Percentiles rank a stretch among this genome's conserved stretches.
Evolutionary conservation across 2,329 filamentous ascomycete genomes (phyloP).

Genomic region (Verticillium alfalfae): DNA sequence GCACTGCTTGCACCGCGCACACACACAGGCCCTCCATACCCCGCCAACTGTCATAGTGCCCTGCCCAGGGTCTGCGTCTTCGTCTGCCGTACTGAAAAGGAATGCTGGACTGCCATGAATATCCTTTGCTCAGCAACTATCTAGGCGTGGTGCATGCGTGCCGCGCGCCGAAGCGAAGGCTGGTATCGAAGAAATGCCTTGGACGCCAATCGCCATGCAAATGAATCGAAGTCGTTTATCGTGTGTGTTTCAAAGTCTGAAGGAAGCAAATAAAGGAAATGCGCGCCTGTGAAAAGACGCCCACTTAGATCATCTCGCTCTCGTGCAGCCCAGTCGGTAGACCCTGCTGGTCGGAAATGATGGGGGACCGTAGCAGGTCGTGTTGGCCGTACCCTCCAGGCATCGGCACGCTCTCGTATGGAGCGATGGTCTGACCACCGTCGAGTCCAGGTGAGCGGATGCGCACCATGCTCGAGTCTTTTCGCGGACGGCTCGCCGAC

Average conservation of each 20-base stretch:
- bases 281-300: neutral
- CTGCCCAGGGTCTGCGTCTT: neutral
- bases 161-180: constrained; percentile 12
- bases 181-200: constrained; percentile 23
- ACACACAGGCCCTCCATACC: neutral
- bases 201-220: constrained; percentile 27
- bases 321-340: constrained; percentile 45
- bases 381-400: constrained; percentile 15
- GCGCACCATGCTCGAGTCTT: constrained; percentile 31
- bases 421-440: constrained; percentile 23
- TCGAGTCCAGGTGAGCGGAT: constrained; percentile 30
- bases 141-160: neutral
- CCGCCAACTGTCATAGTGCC: neutral
- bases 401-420: constrained; percentile 36
- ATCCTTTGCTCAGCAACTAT: constrained; percentile 1
- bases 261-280: neutral
- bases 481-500: constrained; percentile 50
- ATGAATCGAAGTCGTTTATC: constrained; percentile 16
- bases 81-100: neutral
- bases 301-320: constrained; percentile 49
- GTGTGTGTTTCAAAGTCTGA: constrained; percentile 1
- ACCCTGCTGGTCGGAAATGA: constrained; percentile 19
- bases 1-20: too few species aligned
- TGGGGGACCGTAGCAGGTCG: neutral
- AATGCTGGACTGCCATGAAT: constrained; percentile 1